Base-by-base conservation (phyloP, 129 eudicot species). In the Scalesia atractyloides region DNA sequence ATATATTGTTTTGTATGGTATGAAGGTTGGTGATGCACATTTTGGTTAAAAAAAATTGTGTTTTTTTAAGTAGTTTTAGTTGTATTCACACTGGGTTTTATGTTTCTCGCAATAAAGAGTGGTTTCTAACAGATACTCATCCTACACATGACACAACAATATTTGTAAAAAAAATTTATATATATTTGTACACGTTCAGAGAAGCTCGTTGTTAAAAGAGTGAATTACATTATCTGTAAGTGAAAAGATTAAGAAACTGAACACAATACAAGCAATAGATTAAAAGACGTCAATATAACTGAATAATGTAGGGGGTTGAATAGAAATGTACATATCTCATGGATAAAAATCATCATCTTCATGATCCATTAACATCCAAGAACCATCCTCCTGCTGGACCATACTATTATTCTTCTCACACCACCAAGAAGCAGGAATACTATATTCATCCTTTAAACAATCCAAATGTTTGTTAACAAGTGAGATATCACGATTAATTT, bases 371-470 rank as follows among this genome's bases (percentile, higher is more conserved):
- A 94, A 75, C 74, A 64, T n/a, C 98, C 98, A 94, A 48, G 97
- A 82, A 16, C 97, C 99, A 82, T 94, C 91, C n/a, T 47, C 79
- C 43, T 80, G 86, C 69, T 90, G 99, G 69, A 90, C 89, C 99
- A 94, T 94, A 2, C 99, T 89, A 74, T 88, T 90, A 17, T 90
- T 84, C 88, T 82, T 81, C 78, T 82, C 84, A 37, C 83, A 68
- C 96, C 97, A 88, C 97, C 99, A 94, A 7, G 82, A 60, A 69
- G 39, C 76, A 0, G 91, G 97, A 24, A 90, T 83, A 26, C 85
- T 76, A 46, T 84, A 83, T 52, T 86, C 91, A 33, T 94, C 96
- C 77, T 88, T 88, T 77, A 94, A 54, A 44, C 49, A 68, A 82
- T 90, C 91, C 76, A 70, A 13, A 72, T 67, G 69, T 68, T 94